These are phyloP conservation scores for Endotrypanum monterogeii DNA, from an alignment of 208 protist genomes.

Conservation along the genomic window DNA sequence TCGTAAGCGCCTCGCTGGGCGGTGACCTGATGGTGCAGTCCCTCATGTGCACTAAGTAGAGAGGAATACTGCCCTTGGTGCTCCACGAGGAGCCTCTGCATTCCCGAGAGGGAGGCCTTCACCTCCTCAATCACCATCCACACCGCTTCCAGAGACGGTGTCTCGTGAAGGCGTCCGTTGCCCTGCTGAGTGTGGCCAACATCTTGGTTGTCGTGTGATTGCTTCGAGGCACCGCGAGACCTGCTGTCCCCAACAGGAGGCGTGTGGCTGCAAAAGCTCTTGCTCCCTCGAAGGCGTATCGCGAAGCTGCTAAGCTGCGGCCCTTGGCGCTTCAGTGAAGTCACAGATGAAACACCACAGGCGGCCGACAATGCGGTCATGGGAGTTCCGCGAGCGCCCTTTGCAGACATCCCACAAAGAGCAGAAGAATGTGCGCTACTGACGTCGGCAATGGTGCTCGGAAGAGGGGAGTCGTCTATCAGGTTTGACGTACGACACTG, in stretches of 20 bases:
- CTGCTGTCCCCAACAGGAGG: neutral
- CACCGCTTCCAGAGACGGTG: neutral
- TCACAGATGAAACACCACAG: neutral
- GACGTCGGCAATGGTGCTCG: slow-evolving; percentile 4
- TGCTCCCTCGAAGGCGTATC: slow-evolving; percentile 21
- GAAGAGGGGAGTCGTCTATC: neutral
- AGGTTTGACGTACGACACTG: neutral
- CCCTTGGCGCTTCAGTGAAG: slow-evolving; percentile 7
- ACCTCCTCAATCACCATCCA: neutral
- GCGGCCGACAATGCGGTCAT: neutral
- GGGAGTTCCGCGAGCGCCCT: neutral
- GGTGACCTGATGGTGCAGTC: slow-evolving; percentile 18
- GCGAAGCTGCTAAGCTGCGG: slow-evolving; percentile 33
- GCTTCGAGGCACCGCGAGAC: neutral
- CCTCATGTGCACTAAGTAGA: slow-evolving; percentile 19
- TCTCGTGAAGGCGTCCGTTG: neutral
- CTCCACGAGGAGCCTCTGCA: slow-evolving; percentile 13
- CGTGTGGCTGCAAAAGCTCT: neutral
- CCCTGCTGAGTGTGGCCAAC: neutral
- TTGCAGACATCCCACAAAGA: neutral
- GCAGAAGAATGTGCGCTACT: neutral
- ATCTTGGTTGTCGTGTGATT: neutral
- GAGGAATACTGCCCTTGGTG: slow-evolving; percentile 30
- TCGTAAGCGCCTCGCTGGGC: slow-evolving; percentile 19
- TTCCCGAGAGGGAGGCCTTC: slow-evolving; percentile 6